These are phyloP conservation scores for Penicillium sp. DNA, from an alignment of 2,329 filamentous ascomycete species.

Conservation along the genomic window DNA sequence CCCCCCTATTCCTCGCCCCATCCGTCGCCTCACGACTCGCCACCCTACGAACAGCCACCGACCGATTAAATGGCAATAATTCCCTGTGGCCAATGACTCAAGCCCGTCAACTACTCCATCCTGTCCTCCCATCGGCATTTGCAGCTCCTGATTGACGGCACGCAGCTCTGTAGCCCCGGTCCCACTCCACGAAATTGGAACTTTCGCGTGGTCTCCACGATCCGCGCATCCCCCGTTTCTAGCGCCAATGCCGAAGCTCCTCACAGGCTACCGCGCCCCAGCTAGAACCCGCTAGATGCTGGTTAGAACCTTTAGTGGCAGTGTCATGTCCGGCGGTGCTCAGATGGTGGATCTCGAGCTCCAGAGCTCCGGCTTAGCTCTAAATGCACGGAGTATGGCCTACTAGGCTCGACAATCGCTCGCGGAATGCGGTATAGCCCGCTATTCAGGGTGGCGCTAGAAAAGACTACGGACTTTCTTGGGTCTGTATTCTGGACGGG, in stretches of 20 bases:
- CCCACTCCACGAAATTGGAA: slow-evolving; percentile 24
- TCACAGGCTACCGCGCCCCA: slow-evolving; percentile 12
- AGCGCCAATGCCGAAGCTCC: slow-evolving; percentile 18
- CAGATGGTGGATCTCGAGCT: slow-evolving; percentile 12
- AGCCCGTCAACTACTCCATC: slow-evolving; percentile 16
- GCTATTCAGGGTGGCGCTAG: slow-evolving; percentile 1
- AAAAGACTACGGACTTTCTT: slow-evolving; percentile 3
- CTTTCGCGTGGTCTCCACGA: slow-evolving; percentile 23
- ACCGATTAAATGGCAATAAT: background rate
- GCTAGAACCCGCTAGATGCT: slow-evolving; percentile 38
- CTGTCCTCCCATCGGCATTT: slow-evolving; percentile 11
- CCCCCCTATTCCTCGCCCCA: slow-evolving; percentile 3
- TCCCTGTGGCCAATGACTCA: slow-evolving; percentile 9
- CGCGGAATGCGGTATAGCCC: background rate
- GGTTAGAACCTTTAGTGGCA: slow-evolving; percentile 31
- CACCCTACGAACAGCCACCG: background rate
- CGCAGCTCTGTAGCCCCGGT: slow-evolving; percentile 16
- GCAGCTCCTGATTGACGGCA: slow-evolving; percentile 16
- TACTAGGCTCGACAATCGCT: background rate
- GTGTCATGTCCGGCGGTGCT: slow-evolving; percentile 22
- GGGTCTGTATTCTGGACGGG: background rate
- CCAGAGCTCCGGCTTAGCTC: slow-evolving; percentile 1
- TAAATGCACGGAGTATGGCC: too few relatives aligned
- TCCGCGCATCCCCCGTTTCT: slow-evolving; percentile 27
- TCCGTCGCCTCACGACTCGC: slow-evolving; percentile 1